Conservation (phyloP, 345 rosid genomes). For the Hevea brasiliensis region DNA sequence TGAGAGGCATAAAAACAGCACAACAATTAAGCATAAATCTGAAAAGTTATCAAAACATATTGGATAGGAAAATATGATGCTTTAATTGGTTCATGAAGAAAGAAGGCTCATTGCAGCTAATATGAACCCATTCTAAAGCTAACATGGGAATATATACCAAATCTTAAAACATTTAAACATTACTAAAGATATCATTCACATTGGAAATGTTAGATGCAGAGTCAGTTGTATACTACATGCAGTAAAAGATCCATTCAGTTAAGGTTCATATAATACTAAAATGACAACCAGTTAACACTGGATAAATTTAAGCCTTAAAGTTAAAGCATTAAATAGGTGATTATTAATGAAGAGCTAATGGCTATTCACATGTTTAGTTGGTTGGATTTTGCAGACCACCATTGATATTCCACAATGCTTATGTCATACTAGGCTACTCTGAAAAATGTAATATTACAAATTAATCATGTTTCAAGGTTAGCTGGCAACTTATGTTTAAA, state of each 20-base stretch:
- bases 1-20: conserved; percentile 15
- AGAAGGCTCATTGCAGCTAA: neutral
- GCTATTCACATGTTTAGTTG: neutral
- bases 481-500: neutral
- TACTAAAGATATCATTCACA: neutral
- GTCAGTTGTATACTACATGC: neutral
- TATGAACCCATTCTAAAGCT: too few relatives aligned
- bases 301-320: neutral
- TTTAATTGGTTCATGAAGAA: neutral
- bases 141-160: neutral
- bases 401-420: neutral
- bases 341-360: neutral
- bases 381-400: neutral
- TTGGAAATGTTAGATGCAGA: neutral
- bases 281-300: neutral
- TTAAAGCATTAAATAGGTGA: neutral
- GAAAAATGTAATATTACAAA: neutral
- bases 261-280: neutral
- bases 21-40: neutral
- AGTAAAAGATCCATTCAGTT: neutral
- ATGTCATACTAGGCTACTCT: neutral
- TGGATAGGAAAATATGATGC: neutral
- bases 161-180: neutral
- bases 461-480: neutral
- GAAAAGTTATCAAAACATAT: neutral